Conservation (phyloP, 768 basidiomycete genomes). For the Collybiopsis luxurians region DNA sequence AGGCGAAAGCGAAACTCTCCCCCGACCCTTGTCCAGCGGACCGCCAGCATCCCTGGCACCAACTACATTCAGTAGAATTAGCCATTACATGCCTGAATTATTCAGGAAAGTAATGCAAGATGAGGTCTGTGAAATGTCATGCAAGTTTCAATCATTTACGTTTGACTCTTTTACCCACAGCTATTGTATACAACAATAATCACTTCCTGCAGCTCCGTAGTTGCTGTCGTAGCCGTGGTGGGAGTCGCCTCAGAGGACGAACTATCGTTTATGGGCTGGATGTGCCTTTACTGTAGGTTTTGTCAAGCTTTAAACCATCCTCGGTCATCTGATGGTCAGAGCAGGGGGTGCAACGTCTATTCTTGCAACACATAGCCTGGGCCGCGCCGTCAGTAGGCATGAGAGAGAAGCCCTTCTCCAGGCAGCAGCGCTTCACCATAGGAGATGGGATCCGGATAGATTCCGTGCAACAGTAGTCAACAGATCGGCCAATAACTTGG, state of each 20-base stretch:
- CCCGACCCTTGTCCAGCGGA: conserved; percentile 8
- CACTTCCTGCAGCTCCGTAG: conserved; percentile 44
- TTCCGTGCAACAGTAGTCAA: not conserved
- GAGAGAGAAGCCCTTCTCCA: conserved; percentile 55
- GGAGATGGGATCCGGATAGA: conserved; percentile 5
- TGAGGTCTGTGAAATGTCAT: conserved; percentile 42
- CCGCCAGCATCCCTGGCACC: conserved; percentile 20
- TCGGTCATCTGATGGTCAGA: conserved; percentile 10
- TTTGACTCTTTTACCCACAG: conserved; percentile 23
- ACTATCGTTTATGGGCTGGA: conserved; percentile 49
- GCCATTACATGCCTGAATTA: conserved; percentile 47
- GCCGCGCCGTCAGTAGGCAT: conserved; percentile 57
- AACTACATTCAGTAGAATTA: conserved; percentile 39
- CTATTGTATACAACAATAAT: conserved; percentile 54
- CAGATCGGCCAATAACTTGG: not conserved
- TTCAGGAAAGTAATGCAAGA: conserved; percentile 58
- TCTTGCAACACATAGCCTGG: conserved; percentile 57
- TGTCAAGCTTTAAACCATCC: not conserved
- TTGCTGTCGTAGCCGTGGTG: conserved; percentile 46
- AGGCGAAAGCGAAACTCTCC: not conserved
- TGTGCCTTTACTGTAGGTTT: conserved; percentile 50
- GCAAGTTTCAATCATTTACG: not conserved
- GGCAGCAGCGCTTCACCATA: conserved; percentile 29
- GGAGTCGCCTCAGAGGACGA: conserved; percentile 46
- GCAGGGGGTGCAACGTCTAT: conserved; percentile 56